Base-by-base conservation (phyloP, 306 rosid species). In the Senna tora region DNA sequence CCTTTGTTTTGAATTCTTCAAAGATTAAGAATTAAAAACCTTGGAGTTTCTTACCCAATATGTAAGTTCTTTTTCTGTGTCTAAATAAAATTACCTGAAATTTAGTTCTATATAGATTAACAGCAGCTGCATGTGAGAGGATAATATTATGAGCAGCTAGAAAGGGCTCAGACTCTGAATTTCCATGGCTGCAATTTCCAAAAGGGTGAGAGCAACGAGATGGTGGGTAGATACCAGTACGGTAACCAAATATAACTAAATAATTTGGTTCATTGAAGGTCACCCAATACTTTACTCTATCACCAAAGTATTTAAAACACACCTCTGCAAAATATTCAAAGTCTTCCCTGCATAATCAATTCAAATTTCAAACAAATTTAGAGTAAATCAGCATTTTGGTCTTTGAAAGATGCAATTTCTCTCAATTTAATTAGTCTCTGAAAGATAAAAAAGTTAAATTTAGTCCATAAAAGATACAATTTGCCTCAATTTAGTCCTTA, bases 51-150 rank as follows among this genome's bases (percentile, higher is more conserved):
- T n/a, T n/a, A n/a, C n/a, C n/a, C n/a, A n/a, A n/a, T n/a, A n/a
- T n/a, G n/a, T n/a, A n/a, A n/a, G n/a, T n/a, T n/a, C n/a, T n/a
- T n/a, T n/a, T n/a, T n/a, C n/a, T n/a, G n/a, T n/a, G n/a, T n/a
- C n/a, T n/a, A n/a, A n/a, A n/a, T n/a, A n/a, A n/a, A 17, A 39
- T 21, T 78, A 84, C 95, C 87, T 91, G 97, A 56, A 87, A 91
- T 81, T 79, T 82, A 60, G 84, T 83, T 78, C 89, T 74, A 46
- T 91, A 91, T 19, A 71, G 5, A 47, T 82, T 46, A 51, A 87
- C 97, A 3, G 87, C 90, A 60, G 93, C 78, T 13, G 93, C 89
- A 73, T 89, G 96, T 4, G 97, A 76, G 5, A 88, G 77, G 64
- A 91, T 84, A 15, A 87, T 75, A 45, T 89, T 91, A 75, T 91